A percentile compares a stretch with the other conserved stretches of the same genome.
phyloP scores from a whole-genome alignment of 495 filamentous ascomycete genomes.

The Hypomontagnella submonticulosa region DNA sequence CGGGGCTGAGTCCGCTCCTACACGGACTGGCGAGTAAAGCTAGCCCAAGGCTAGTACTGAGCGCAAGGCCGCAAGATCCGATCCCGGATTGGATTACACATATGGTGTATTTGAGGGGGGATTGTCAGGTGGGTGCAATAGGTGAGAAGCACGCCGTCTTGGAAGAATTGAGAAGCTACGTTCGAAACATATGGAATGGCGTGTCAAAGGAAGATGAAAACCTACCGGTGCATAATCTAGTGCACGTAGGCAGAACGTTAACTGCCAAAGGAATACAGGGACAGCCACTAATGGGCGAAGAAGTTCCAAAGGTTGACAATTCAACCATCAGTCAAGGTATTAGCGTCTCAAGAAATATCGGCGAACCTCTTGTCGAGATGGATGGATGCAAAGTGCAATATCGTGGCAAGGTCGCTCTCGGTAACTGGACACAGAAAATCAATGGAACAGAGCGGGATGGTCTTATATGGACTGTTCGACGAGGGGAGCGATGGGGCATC shows the following conservation, averaged over 20 bases:
- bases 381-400: slow-evolving; percentile 82
- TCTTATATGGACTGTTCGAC: slow-evolving; percentile 83
- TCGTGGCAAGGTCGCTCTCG: slow-evolving; percentile 77
- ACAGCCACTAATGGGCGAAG: slow-evolving; percentile 45
- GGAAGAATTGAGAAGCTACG: slow-evolving; percentile 56
- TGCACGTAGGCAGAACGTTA: slow-evolving; percentile 61
- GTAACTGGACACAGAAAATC: slow-evolving; percentile 75
- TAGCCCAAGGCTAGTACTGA: slow-evolving; percentile 77
- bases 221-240: slow-evolving; percentile 57
- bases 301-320: slow-evolving; percentile 20
- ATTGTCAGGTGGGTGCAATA: slow-evolving; percentile 65
- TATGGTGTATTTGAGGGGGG: slow-evolving; percentile 71
- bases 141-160: slow-evolving; percentile 68
- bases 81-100: slow-evolving; percentile 93
- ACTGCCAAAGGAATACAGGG: slow-evolving; percentile 59
- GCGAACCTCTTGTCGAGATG: slow-evolving; percentile 86
- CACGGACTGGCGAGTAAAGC: slow-evolving; percentile 69
- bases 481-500: slow-evolving; percentile 88
- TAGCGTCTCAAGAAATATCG: slow-evolving; percentile 35
- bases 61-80: slow-evolving; percentile 83
- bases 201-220: slow-evolving; percentile 48
- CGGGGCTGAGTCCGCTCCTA: slow-evolving; percentile 75
- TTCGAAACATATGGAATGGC: slow-evolving; percentile 52
- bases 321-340: background rate
- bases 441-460: slow-evolving; percentile 63